Base-by-base conservation (phyloP, 257 asterid species). In the Plectranthus barbatus region DNA sequence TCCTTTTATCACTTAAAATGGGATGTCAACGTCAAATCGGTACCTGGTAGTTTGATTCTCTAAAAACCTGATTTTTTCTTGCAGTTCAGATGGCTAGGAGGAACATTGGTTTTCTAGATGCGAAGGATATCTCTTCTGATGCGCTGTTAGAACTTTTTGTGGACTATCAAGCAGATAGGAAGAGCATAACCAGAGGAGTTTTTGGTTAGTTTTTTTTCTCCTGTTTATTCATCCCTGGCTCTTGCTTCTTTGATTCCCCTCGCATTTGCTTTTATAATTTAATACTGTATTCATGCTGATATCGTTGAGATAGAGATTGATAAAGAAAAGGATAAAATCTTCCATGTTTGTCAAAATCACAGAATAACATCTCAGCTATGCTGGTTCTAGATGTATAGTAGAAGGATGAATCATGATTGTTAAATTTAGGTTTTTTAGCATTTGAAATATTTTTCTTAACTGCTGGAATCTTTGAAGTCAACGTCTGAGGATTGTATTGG, bases 21-120 rank as follows among this genome's bases (percentile, higher is more conserved):
- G 21, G 47, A 49, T 55, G 31, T 39, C 8, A 19, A 10, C 7
- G 24, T 47, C 18, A 13, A 66, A 52, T 29, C 58, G 59, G 19
- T 4, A 6, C 11, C 45, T 53, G n/a, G 33, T 64, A 48, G 29
- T 81, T 74, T 72, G 50, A 73, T 67, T 67, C 64, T 72, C 83
- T 79, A 74, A 76, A 73, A 72, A 72, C 62, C 80, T 77, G 81
- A 80, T 80, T 84, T 80, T 84, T 84, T 80, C 81, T 82, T 81
- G 88, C 97, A 90, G 99, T 87, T 83, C 96, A 93, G 99, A 81
- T 86, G 77, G 88, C 95, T 75, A 87, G 83, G 86, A 80, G 73
- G 82, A 82, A 74, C 77, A 74, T 86, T 66, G 96, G 88, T 60
- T 87, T 93, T 85, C 94, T 90, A 36, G 97, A 93, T 69, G 84